phyloP scores from a whole-genome alignment of 305 asterid genomes.

The Plantago lanceolata region DNA sequence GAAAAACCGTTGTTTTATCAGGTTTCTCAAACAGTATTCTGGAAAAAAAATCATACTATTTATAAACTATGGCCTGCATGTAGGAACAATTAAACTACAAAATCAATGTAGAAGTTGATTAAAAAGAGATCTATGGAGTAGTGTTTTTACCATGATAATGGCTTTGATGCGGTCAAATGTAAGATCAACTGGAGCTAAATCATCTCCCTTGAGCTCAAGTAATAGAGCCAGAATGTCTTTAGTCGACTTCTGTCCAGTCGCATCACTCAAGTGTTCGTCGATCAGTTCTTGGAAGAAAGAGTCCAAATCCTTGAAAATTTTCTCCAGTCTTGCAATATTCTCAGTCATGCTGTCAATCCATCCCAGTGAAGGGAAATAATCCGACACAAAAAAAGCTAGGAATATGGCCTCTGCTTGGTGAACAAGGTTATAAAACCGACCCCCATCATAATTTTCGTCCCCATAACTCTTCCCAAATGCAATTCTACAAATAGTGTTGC shows the following conservation, averaged over 20 bases:
- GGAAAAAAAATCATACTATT: no score
- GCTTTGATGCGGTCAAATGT: not conserved
- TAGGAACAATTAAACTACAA: no score
- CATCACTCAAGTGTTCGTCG: constrained; percentile 27
- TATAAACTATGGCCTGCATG: no score
- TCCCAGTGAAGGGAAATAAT: constrained; percentile 26
- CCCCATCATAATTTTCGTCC: not conserved
- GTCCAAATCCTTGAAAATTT: constrained; percentile 21
- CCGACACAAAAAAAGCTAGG: constrained; percentile 21
- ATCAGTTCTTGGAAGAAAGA: constrained; percentile 32
- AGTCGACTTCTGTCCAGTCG: constrained; percentile 3
- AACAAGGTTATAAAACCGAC: constrained; percentile 20
- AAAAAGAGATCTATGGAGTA: no score
- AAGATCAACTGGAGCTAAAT: not conserved
- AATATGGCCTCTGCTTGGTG: constrained; percentile 25
- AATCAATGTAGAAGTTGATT: no score
- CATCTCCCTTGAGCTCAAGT: not conserved
- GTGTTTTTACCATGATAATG: not conserved
- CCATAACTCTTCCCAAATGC: constrained; percentile 32
- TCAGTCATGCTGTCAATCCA: constrained; percentile 33
- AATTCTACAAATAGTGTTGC: constrained; percentile 26
- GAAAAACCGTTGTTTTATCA: no score
- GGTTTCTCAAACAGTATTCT: no score
- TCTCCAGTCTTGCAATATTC: constrained; percentile 22
- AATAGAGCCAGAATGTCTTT: not conserved